These are phyloP conservation scores for Trichoderma sp. DNA, from an alignment of 2,329 filamentous ascomycete genomes.

Conservation along the genomic window DNA sequence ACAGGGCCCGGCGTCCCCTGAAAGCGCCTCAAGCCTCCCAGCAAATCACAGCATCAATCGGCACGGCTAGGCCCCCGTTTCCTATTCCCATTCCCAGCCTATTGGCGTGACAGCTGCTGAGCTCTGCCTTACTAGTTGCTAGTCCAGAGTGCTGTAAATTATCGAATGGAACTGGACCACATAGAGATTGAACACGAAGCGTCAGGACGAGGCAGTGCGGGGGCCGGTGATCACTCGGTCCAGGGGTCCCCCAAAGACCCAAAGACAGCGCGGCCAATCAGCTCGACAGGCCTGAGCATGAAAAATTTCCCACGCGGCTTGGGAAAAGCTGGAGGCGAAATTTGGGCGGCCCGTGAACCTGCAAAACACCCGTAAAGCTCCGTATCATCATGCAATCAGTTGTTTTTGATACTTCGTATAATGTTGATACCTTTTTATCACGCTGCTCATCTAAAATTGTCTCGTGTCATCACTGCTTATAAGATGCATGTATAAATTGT, in stretches of 20 bases:
- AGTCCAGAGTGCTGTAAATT: not conserved
- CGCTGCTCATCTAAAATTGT: not conserved
- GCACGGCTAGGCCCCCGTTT: not conserved
- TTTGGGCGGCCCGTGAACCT: conserved; percentile 4
- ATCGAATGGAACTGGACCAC: not conserved
- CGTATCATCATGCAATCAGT: not conserved
- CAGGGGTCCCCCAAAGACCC: not conserved
- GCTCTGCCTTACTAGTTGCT: not conserved
- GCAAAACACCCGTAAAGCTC: conserved; percentile 9
- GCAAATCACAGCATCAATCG: not conserved
- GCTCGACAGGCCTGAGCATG: not conserved
- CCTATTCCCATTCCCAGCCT: not conserved
- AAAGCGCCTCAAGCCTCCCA: not conserved
- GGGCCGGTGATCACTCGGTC: not conserved
- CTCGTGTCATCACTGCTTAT: not conserved
- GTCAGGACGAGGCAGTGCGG: not conserved
- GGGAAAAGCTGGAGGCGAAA: conserved; percentile 18
- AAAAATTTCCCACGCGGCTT: conserved; percentile 18
- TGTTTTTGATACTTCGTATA: not conserved
- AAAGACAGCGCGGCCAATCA: conserved; percentile 15
- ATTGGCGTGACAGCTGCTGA: not conserved
- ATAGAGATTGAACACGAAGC: not conserved
- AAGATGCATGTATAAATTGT: not conserved
- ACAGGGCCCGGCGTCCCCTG: not conserved
- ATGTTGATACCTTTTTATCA: not conserved